Evolutionary conservation across 345 rosid species (phyloP), one percentile per base, ranked within the genome.

Genomic region (Adansonia digitata): DNA sequence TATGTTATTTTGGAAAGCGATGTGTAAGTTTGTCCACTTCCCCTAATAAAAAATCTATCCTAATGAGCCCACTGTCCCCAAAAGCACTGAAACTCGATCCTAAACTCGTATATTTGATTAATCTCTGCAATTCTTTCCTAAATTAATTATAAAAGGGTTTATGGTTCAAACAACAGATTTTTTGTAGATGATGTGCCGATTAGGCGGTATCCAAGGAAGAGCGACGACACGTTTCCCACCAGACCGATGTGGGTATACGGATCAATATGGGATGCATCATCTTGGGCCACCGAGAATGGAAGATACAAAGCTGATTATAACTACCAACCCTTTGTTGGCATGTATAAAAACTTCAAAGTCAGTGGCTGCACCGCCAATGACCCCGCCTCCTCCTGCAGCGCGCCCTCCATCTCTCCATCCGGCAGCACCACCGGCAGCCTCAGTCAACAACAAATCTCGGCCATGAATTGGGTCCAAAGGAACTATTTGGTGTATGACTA

Each of bases 211-310:
- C 80, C 87, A 31, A 86, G 88, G 53, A 92, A 85, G 75, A 91
- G 81, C 46, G 92, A 86, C 61, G 86, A 83, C 4, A 91, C 89
- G 14, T 94, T 87, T 69, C 98, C 98, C 0, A 61, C 66, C 4
- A 84, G 98, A 66, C 97, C 97, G 24, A 84, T 94, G 97, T 91
- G 85, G 86, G 79, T 86, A 1, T 91, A 92, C 39, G 98, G 98
- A 2, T 92, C 98, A 27, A 82, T 94, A 64, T 94, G 98, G 98
- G 98, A 94, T 71, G 98, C 97, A 40, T 94, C 98, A 0, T 82
- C 93, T 4, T 94, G 97, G 98, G 98, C 98, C 76, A 94, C 98
- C 0, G 98, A 94, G 75, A 78, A 88, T 13, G 98, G 98, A 29
- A 92, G 75, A 65, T 89, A 92, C 86, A 89, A 85, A 78, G 97